Evolutionary conservation across 2,329 filamentous ascomycete species (phyloP), one percentile per base, ranked within the genome.

Genomic region (Coniochaeta hoffmannii): DNA sequence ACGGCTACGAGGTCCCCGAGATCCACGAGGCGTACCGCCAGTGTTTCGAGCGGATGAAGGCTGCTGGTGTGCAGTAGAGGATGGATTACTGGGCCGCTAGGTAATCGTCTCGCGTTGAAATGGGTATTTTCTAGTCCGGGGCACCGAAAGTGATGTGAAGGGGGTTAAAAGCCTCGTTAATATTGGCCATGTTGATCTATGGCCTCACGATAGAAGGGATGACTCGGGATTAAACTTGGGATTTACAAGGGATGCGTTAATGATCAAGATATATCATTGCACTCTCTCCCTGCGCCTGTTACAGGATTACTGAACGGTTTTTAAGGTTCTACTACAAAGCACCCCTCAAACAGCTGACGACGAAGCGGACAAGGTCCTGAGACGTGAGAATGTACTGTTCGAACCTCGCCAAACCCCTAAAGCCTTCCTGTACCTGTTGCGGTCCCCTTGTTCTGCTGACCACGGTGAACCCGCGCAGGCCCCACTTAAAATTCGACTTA

Each of bases 1-100:
- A 85, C 65, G 72, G 72, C 14, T 80, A 77, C 63, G 72, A 77
- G 59, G 72, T 87, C 28, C 81, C 81, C 8, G 82, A 86, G 70
- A 72, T 87, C 46, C 80, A 85, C 62, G 76, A 79, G 59, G 83
- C 82, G 11, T 87, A 87, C 66, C 71, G 74, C 63, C 66, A 68
- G 62, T 86, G 83, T 70, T 87, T 87, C 70, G 76, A 81, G 72
- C 72, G 82, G 60, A 86, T 87, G 82, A 81, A 78, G 66, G 76
- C 76, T 41, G 74, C 71, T 53, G 81, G 80, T 36, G 69, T 77
- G 46, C 71, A 77, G 69, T 83, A 75, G 56, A 56, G 41, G 50
- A 22, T 28, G 35, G 34, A 35, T 17, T 44, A 4, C 19, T 10
- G 32, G 32, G 44, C 32, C 24, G 44, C 17, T 31, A n/a, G 4